Evolutionary conservation across 164 flowering plant genomes (phyloP).

Genomic region (Cinnamomum micranthum): DNA sequence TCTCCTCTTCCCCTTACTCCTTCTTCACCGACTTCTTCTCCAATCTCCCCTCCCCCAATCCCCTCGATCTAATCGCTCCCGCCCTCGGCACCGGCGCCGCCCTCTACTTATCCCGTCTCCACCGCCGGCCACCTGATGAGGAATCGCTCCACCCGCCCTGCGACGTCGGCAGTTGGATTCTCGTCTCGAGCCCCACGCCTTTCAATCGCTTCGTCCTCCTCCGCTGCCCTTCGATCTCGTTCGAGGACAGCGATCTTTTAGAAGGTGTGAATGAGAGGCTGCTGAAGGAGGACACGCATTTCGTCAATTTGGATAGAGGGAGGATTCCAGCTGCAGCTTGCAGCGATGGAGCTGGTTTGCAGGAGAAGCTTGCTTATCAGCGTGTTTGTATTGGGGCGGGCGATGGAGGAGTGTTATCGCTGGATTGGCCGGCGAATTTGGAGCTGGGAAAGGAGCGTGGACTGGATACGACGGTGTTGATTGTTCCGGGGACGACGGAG

Average conservation of each 20-base stretch:
- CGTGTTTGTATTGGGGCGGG: constrained; percentile 61
- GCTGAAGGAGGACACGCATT: constrained; percentile 64
- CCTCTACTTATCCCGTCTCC: constrained; percentile 23
- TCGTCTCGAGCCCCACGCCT: constrained; percentile 80
- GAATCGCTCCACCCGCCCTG: no score
- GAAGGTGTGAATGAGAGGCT: constrained; percentile 56
- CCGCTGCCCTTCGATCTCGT: constrained; percentile 74
- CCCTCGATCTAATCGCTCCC: constrained; percentile 46
- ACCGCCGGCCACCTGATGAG: background rate
- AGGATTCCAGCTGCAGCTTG: constrained; percentile 26
- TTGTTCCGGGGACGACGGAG: constrained; percentile 75
- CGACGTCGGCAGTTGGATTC: constrained; percentile 61
- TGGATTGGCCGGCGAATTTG: constrained; percentile 90
- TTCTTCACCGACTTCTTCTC: constrained; percentile 29
- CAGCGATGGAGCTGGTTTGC: background rate
- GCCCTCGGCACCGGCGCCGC: constrained; percentile 47
- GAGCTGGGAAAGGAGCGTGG: constrained; percentile 71
- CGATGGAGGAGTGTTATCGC: constrained; percentile 83
- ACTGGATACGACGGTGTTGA: constrained; percentile 70
- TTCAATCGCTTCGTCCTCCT: constrained; percentile 82
- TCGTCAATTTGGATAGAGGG: constrained; percentile 53
- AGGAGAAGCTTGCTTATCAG: constrained; percentile 50
- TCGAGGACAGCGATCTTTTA: constrained; percentile 38
- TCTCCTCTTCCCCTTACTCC: constrained; percentile 4
- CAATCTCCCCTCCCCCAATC: constrained; percentile 31